Evolutionary conservation across 805 yeast species (phyloP), one percentile per base, ranked within the genome.

Genomic region (Wickerhamiella hasegawae): DNA sequence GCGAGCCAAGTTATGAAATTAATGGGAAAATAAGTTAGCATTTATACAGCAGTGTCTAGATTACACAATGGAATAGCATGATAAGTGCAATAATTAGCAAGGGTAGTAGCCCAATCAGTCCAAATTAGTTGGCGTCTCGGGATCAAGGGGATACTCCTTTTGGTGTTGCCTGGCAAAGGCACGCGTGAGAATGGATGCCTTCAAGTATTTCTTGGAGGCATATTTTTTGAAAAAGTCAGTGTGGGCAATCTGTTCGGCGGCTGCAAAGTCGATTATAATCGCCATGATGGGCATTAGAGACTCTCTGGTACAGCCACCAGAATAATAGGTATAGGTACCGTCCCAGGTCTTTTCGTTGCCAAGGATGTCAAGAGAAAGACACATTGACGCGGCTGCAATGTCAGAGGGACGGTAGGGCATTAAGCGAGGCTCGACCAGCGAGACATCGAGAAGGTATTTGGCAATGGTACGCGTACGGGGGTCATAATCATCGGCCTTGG

Each of bases 221-320:
- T 90, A 90, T 59, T 90, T 90, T 53, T 79, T 81, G 63, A 83
- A 84, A 51, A 87, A 83, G 54, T 83, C 94, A 51, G 82, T 94
- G 58, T 85, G 94, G 39, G 73, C 75, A 35, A 84, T 80, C 9
- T 94, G 94, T 31, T 76, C 68, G 29, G 74, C 71, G 43, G 36
- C 42, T 17, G 62, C 48, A 54, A 81, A 87, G 52, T 76, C 80
- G 55, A 81, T 66, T 42, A 87, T 70, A 62, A 77, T 66, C 43
- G 72, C 74, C 38, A 80, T 69, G 35, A 83, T 75, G 26, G 81
- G 80, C 43, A 66, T 65, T 55, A 90, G 57, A 46, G 79, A 84
- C 28, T 64, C 68, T 43, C 76, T 80, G 17, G 74, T 69, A 55
- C 80, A 81, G 9, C 93, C 96, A 23, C 96, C 96, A 17, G 90